Evolutionary conservation across 2,329 filamentous ascomycete species (phyloP).

Genomic region (Neoscytalidium dimidiatum): DNA sequence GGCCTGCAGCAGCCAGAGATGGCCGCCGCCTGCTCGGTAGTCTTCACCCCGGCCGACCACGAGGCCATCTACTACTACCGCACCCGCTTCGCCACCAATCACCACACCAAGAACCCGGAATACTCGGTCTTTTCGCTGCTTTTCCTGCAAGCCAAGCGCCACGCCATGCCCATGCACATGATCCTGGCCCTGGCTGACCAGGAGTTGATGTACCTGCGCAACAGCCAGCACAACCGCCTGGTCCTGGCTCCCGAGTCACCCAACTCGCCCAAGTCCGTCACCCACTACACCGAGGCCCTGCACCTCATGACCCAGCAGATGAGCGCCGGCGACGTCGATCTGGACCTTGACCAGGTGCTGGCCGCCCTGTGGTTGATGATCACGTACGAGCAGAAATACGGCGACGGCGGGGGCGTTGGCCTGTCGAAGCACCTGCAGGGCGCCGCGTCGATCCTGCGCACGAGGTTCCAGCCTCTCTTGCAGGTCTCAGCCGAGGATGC

Average conservation of each 20-base stretch:
- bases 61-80: slow-evolving; percentile 41
- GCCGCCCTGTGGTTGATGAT: slow-evolving; percentile 41
- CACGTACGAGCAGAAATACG: slow-evolving; percentile 42
- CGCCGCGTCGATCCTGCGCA: slow-evolving; percentile 33
- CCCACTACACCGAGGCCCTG: slow-evolving; percentile 33
- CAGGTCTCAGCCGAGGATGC: slow-evolving; percentile 4
- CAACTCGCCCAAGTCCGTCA: slow-evolving; percentile 4
- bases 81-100: slow-evolving; percentile 36
- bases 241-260: not conserved
- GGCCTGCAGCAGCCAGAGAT: slow-evolving; percentile 8
- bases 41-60: slow-evolving; percentile 34
- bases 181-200: slow-evolving; percentile 36
- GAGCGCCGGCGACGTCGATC: slow-evolving; percentile 23
- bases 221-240: slow-evolving; percentile 23
- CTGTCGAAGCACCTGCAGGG: slow-evolving; percentile 37
- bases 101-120: slow-evolving; percentile 42
- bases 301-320: slow-evolving; percentile 34
- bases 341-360: slow-evolving; percentile 34
- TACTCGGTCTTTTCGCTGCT: slow-evolving; percentile 40
- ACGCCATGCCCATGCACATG: slow-evolving; percentile 42
- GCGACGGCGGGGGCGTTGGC: slow-evolving; percentile 35
- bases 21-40: slow-evolving; percentile 26
- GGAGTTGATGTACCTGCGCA: slow-evolving; percentile 33
- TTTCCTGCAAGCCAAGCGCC: slow-evolving; percentile 34
- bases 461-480: slow-evolving; percentile 22